These are phyloP conservation scores for Dissophora globulifera DNA, from an alignment of 192 early-diverging fungal species.

Conservation along the genomic window DNA sequence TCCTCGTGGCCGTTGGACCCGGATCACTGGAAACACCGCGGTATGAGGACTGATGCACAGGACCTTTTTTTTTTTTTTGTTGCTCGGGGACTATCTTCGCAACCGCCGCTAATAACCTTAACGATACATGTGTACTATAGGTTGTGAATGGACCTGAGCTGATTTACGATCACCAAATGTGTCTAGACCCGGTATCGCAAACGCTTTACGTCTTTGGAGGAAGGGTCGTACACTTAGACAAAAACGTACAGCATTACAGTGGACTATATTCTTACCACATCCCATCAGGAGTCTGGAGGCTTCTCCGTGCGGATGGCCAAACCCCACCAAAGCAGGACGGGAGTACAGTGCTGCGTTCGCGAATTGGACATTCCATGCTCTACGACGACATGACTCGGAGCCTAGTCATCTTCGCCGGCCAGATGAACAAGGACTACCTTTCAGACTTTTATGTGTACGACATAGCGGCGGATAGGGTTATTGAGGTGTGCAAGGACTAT, in stretches of 20 bases:
- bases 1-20: conserved; percentile 69
- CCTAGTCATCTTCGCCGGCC: conserved; percentile 91
- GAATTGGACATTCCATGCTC: conserved; percentile 93
- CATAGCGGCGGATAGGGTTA: conserved; percentile 80
- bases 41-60: conserved; percentile 51
- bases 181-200: conserved; percentile 74
- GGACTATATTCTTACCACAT: conserved; percentile 90
- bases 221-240: conserved; percentile 72
- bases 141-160: conserved; percentile 85
- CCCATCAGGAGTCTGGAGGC: conserved; percentile 72
- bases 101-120: too few species aligned
- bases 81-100: too few species aligned
- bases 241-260: conserved; percentile 78
- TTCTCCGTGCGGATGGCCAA: conserved; percentile 75
- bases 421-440: conserved; percentile 83
- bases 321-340: conserved; percentile 55
- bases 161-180: conserved; percentile 96
- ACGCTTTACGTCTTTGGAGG: conserved; percentile 95
- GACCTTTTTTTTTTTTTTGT: too few species aligned
- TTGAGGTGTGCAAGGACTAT: conserved; percentile 82
- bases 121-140: too few species aligned
- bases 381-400: conserved; percentile 76
- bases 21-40: conserved; percentile 80
- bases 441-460: conserved; percentile 88
- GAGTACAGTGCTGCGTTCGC: conserved; percentile 72